Conservation (phyloP, 192 early-diverging fungal genomes). For the Backusella parvicylindrica region DNA sequence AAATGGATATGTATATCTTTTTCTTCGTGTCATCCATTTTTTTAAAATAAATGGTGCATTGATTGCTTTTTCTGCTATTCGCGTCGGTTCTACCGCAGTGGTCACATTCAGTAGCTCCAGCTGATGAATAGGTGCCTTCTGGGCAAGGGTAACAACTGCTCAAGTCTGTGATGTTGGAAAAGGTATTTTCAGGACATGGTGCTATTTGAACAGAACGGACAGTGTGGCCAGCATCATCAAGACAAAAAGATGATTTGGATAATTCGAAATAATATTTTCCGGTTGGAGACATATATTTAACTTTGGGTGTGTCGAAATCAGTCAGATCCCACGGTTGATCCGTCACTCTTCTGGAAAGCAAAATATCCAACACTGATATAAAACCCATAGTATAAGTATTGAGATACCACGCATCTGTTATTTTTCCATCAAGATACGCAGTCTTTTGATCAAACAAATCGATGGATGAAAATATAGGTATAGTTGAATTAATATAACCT, state of each 20-base stretch:
- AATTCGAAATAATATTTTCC: not conserved
- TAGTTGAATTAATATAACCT: conserved; percentile 12
- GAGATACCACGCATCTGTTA: conserved; percentile 9
- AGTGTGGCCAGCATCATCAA: not conserved
- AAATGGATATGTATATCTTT: not conserved
- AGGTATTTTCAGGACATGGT: conserved; percentile 5
- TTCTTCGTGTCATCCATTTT: not conserved
- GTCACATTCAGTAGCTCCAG: not conserved
- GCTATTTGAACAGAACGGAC: not conserved
- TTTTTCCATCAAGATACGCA: not conserved
- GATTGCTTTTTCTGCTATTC: not conserved
- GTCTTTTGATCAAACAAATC: conserved; percentile 16
- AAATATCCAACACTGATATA: conserved; percentile 8
- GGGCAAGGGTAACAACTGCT: not conserved
- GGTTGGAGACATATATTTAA: not conserved
- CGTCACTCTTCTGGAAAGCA: not conserved
- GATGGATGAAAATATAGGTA: conserved; percentile 8
- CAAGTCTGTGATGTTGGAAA: not conserved
- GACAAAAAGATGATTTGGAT: not conserved
- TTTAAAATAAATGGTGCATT: not conserved
- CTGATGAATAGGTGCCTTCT: not conserved
- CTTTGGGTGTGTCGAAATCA: not conserved
- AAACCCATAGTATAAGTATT: conserved; percentile 16
- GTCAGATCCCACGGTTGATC: conserved; percentile 1
- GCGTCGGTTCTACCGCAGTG: not conserved